Evolutionary conservation across 129 eudicot species (phyloP).

Genomic region (Chrysanthemum lavandulifolium): DNA sequence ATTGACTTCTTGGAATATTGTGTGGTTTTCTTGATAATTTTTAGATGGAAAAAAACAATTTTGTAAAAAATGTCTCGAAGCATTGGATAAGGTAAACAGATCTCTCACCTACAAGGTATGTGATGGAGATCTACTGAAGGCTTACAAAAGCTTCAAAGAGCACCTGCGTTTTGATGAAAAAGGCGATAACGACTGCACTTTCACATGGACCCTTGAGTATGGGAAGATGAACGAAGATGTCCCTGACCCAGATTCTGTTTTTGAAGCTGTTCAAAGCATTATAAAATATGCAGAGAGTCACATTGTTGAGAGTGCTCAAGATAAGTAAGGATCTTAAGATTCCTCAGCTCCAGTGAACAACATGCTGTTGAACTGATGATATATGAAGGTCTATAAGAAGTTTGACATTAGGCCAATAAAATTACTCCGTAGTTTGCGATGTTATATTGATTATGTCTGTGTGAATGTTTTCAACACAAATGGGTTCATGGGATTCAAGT

Average conservation of each 20-base stretch:
- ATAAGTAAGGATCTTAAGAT: background rate
- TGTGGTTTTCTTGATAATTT: constrained; percentile 1
- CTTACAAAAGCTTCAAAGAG: constrained; percentile 17
- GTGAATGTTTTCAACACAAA: background rate
- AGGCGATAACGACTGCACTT: background rate
- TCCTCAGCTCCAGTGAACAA: constrained; percentile 2
- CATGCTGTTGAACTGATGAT: background rate
- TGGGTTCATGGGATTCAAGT: background rate
- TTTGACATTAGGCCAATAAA: background rate
- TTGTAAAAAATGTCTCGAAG: background rate
- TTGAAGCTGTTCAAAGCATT: constrained; percentile 6
- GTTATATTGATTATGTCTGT: too few relatives aligned
- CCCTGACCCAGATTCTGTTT: constrained; percentile 3
- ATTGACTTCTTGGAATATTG: background rate
- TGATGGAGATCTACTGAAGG: constrained; percentile 15
- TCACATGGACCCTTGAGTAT: constrained; percentile 11
- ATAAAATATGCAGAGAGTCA: constrained; percentile 1
- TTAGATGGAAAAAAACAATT: constrained; percentile 11
- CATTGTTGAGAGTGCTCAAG: background rate
- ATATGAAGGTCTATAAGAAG: background rate
- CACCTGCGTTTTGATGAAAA: constrained; percentile 2
- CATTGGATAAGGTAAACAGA: constrained; percentile 1
- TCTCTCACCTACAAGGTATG: background rate
- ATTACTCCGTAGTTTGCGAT: background rate
- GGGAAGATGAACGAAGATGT: constrained; percentile 22